These are phyloP conservation scores for Pholiota adiposa DNA, from an alignment of 1,284 basidiomycete species.

Conservation along the genomic window DNA sequence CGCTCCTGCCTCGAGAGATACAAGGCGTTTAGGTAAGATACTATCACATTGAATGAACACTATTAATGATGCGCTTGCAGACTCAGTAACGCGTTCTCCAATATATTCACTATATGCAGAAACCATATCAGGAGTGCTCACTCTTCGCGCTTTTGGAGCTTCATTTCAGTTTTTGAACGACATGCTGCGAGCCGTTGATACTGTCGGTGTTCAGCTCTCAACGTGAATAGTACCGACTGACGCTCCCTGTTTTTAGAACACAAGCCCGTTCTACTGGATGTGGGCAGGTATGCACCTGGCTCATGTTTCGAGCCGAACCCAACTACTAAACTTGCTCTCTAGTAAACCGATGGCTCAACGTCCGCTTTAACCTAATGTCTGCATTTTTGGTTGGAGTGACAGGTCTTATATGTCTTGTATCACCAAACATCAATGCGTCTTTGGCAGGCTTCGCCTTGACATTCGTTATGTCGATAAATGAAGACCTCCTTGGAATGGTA, in stretches of 20 bases:
- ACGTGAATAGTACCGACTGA: background rate
- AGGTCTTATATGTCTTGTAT: conserved; percentile 68
- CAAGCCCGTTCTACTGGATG: conserved; percentile 84
- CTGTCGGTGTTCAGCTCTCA: conserved; percentile 46
- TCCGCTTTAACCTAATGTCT: conserved; percentile 84
- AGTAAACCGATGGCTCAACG: conserved; percentile 83
- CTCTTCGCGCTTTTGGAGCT: conserved; percentile 88
- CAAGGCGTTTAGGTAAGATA: conserved; percentile 83
- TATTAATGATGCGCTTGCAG: conserved; percentile 37
- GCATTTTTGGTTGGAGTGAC: conserved; percentile 74
- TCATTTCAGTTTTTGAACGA: conserved; percentile 85
- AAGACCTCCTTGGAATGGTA: conserved; percentile 65
- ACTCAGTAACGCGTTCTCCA: conserved; percentile 89
- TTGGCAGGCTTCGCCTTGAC: conserved; percentile 85
- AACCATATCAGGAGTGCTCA: conserved; percentile 86
- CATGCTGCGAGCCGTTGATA: conserved; percentile 86
- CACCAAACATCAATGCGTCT: conserved; percentile 75
- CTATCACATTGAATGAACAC: conserved; percentile 18
- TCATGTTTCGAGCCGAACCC: conserved; percentile 4
- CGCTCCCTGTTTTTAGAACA: conserved; percentile 50
- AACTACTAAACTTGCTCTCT: too few species aligned
- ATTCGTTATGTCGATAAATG: conserved; percentile 78
- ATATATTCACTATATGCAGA: conserved; percentile 93
- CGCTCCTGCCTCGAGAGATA: conserved; percentile 88
- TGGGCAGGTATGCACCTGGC: conserved; percentile 65